Base-by-base conservation (phyloP, 176 grass and related monocot genomes). In the Puya raimondii region DNA sequence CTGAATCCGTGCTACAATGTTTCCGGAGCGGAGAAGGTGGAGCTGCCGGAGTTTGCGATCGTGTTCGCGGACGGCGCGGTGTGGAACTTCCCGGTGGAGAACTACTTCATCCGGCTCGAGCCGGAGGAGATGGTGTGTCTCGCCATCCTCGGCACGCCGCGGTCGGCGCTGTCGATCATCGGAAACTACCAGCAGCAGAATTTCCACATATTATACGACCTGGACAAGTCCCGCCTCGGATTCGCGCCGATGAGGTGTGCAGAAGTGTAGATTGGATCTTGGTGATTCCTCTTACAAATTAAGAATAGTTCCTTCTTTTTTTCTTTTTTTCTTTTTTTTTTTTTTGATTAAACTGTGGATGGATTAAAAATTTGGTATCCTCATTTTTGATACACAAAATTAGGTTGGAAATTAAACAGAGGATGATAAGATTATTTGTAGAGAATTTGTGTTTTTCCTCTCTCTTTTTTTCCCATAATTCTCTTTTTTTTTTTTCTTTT, bases 111-210 rank as follows among this genome's bases (percentile, higher is more conserved):
- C 79, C 74, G 78, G 49, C 72, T 99, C 6, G 87, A 93, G 1
- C 70, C 82, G 18, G 95, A 88, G 1, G 79, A 81, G 2, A 9
- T 94, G 17, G 83, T 91, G 75, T 99, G 95, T 78, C 82, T 99
- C 10, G 90, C 90, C 15, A 71, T 94, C 14, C 84, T 91, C 11
- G 84, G 82, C 56, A 93, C 85, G 47, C 95, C 85, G 53, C 71
- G 66, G 10, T 82, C 85, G 20, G 58, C 72, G 1, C 65, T 94
- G 77, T 80, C 82, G 49, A 99, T 99, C 64, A 78, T 99, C 20
- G 90, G 95, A 12, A 99, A 99, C 72, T 93, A 88, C 75, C 95
- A 88, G 80, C 95, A 99, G 76, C 95, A 99, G 72, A 99, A 99
- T 51, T 99, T 99, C 74, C 89, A 99, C 17, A 79, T 99, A 3